These are phyloP conservation scores for Colletotrichum orchidophilum DNA, from an alignment of 2,329 filamentous ascomycete genomes.

Conservation along the genomic window DNA sequence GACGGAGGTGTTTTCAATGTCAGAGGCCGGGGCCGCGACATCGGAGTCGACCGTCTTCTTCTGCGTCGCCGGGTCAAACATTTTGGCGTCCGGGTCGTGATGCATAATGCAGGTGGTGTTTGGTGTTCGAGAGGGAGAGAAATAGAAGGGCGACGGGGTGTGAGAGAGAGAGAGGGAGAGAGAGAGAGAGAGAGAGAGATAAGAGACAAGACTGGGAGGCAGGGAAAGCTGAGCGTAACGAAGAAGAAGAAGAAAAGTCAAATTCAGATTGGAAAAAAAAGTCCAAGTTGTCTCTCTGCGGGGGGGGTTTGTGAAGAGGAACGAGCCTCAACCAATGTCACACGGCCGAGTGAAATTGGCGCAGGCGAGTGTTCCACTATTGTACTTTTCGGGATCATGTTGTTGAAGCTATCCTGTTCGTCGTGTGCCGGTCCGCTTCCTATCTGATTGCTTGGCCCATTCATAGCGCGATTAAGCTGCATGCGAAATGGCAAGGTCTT, in stretches of 20 bases:
- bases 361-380: neutral
- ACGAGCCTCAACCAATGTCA: neutral
- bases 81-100: neutral
- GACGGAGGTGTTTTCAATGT: conserved; percentile 7
- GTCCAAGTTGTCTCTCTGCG: neutral
- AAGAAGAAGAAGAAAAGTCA: neutral
- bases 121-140: neutral
- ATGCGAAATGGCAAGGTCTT: neutral
- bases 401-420: conserved; percentile 7
- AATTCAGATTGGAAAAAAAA: conserved; percentile 12
- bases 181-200: neutral
- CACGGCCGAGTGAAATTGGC: neutral
- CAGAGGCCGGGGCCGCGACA: conserved; percentile 4
- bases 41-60: conserved; percentile 18
- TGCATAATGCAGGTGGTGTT: neutral
- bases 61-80: conserved; percentile 12
- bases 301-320: neutral
- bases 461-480: neutral
- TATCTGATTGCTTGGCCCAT: neutral
- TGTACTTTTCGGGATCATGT: neutral
- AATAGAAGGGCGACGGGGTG: neutral
- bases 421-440: neutral
- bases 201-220: neutral
- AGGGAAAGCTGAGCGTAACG: neutral
- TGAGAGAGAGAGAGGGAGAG: neutral